Conservation (phyloP, 345 rosid species). For the Geranium rotundifolium region DNA sequence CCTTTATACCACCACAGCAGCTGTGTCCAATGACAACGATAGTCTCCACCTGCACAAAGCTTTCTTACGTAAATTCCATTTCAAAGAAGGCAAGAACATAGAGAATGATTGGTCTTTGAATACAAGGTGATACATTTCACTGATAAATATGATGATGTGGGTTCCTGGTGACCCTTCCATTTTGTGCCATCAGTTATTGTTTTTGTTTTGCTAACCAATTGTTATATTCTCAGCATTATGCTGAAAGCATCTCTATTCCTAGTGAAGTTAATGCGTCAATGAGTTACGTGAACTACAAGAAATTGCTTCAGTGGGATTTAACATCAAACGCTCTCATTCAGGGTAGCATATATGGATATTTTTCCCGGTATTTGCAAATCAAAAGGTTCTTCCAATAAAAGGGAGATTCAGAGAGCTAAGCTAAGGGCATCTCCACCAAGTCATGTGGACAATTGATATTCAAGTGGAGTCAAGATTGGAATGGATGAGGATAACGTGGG, state of each 20-base stretch:
- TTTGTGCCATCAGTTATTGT: no score
- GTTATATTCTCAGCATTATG: no score
- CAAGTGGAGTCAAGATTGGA: no score
- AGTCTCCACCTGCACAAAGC: constrained; percentile 56
- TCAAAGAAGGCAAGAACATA: not conserved
- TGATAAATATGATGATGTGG: not conserved
- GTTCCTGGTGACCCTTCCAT: not conserved
- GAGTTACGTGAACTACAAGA: no score
- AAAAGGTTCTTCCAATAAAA: not conserved
- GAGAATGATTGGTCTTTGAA: not conserved
- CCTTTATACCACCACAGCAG: constrained; percentile 88
- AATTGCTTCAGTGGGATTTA: no score
- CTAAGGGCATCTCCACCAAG: not conserved
- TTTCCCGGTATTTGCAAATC: not conserved
- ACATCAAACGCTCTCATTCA: not conserved
- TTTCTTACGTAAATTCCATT: not conserved
- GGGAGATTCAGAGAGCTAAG: not conserved
- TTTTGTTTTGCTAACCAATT: not conserved
- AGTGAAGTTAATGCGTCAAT: no score
- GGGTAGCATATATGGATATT: not conserved
- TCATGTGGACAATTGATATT: not conserved
- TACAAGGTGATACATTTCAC: not conserved
- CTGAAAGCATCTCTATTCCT: no score
- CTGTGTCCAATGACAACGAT: constrained; percentile 79
- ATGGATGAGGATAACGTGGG: no score